phyloP scores from a whole-genome alignment of 352 stramenopile genomes.

The Hyaloperonospora arabidopsidis region DNA sequence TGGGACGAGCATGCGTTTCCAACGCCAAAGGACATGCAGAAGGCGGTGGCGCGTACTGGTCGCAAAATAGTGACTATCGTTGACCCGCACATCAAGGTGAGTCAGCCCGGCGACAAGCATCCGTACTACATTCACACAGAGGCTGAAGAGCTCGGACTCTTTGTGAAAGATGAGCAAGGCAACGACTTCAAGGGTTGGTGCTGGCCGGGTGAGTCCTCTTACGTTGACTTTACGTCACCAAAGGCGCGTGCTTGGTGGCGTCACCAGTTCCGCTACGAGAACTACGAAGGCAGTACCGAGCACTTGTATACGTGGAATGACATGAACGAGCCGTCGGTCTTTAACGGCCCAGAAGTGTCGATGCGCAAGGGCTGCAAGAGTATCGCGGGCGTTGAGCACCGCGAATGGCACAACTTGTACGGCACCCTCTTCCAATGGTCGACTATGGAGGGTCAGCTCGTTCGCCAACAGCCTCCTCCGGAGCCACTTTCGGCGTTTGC shows the following conservation, averaged over 20 bases:
- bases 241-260: conserved; percentile 95
- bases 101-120: conserved; percentile 68
- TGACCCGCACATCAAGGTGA: conserved; percentile 97
- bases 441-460: conserved; percentile 89
- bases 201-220: conserved; percentile 97
- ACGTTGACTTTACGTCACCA: conserved; percentile 95
- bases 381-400: conserved; percentile 92
- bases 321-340: conserved; percentile 99
- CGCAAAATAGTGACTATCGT: conserved; percentile 99
- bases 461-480: conserved; percentile 52
- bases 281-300: conserved; percentile 89
- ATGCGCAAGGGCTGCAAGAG: conserved; percentile 94
- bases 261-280: conserved; percentile 91
- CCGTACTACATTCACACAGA: conserved; percentile 89
- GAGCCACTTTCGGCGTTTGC: conserved; percentile 37
- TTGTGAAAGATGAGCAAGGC: conserved; percentile 94
- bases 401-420: conserved; percentile 99
- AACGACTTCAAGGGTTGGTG: conserved; percentile 99
- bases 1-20: conserved; percentile 97
- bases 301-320: conserved; percentile 99
- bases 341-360: conserved; percentile 98
- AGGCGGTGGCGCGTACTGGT: conserved; percentile 83
- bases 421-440: conserved; percentile 97
- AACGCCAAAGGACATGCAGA: conserved; percentile 92
- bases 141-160: conserved; percentile 84